Percentiles rank a stretch among this genome's conserved stretches.
These are phyloP conservation scores for Dactylellina parvicollis DNA, from an alignment of 2,329 filamentous ascomycete genomes.

Conservation along the genomic window DNA sequence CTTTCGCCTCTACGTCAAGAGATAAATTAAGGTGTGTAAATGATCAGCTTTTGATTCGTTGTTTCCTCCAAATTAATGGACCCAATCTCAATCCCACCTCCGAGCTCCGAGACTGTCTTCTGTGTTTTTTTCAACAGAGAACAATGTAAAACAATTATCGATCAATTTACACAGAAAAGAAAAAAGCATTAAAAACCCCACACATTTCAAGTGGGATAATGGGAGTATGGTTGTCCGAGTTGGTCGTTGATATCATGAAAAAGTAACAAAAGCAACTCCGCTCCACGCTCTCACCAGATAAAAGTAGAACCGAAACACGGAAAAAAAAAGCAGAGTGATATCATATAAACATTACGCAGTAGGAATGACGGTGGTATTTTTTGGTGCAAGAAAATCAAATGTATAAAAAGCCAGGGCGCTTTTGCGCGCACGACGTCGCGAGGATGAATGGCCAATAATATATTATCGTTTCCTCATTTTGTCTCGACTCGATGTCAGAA, in stretches of 20 bases:
- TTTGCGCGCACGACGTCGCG: too few relatives aligned
- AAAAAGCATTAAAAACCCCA: slow-evolving; percentile 1
- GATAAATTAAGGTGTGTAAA: too few relatives aligned
- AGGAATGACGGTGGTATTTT: slow-evolving; percentile 42
- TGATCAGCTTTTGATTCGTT: too few relatives aligned
- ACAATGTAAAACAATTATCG: too few relatives aligned
- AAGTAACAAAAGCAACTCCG: background rate
- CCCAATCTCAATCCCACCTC: background rate
- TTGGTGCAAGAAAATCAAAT: background rate
- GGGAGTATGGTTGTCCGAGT: slow-evolving; percentile 36
- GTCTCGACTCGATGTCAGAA: background rate
- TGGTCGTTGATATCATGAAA: slow-evolving; percentile 38
- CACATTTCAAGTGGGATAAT: slow-evolving; percentile 21
- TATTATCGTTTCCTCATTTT: too few relatives aligned
- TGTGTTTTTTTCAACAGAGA: too few relatives aligned
- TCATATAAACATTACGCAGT: slow-evolving; percentile 21
- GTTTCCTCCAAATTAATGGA: too few relatives aligned
- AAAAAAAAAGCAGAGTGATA: slow-evolving; percentile 20
- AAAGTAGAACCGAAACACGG: background rate
- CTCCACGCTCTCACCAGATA: background rate
- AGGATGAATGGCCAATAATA: too few relatives aligned
- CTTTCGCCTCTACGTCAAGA: too few relatives aligned
- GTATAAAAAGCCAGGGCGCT: background rate
- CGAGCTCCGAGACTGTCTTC: too few relatives aligned
- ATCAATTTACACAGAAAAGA: too few relatives aligned